Evolutionary conservation across 1,284 basidiomycete species (phyloP), one percentile per base, ranked within the genome.

Genomic region (Sphaerobolus stellatus): DNA sequence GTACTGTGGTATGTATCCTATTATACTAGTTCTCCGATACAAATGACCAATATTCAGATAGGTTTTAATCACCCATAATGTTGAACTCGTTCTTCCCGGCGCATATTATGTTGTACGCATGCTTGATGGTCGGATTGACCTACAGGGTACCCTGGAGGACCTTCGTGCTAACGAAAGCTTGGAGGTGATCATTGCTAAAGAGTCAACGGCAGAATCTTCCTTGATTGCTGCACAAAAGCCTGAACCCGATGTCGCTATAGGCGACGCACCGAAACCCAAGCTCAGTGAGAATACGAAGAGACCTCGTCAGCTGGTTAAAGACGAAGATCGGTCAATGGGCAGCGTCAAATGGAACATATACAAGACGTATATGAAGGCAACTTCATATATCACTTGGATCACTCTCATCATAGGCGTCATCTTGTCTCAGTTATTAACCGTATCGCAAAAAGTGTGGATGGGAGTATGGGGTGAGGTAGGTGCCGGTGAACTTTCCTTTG

Each of bases 341-440:
- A 79, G 82, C 50, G 90, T 94, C 30, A 90, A 91, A 64, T 89
- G 86, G 86, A 66, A 69, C 3, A 86, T 92, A 41, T 94, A 94
- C 67, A 83, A 85, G 59, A 85, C 82, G 11, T 93, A 93, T 66
- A 73, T 94, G 57, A 77, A 80, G 61, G 85, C 84, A 40, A 86
- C 84, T 28, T 84, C 77, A n/a, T 88, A 86, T 61, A 80, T 79
- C 78, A 82, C 82, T 5, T 75, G 86, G 86, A 67, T 54, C 9
- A 75, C 82, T 56, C 66, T 86, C 34, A 62, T 86, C 25, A 76
- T 84, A n/a, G 58, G 84, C 5, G 55, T 81, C 13, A 72, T 72
- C 16, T 79, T 54, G 3, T 53, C 52, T 54, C 61, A 74, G 60
- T 16, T 68, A 24, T 62, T 84, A 16, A 75, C 77, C 16, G 72